Evolutionary conservation across 2,329 filamentous ascomycete genomes (phyloP).

Genomic region (Plectosphaerella sp.): DNA sequence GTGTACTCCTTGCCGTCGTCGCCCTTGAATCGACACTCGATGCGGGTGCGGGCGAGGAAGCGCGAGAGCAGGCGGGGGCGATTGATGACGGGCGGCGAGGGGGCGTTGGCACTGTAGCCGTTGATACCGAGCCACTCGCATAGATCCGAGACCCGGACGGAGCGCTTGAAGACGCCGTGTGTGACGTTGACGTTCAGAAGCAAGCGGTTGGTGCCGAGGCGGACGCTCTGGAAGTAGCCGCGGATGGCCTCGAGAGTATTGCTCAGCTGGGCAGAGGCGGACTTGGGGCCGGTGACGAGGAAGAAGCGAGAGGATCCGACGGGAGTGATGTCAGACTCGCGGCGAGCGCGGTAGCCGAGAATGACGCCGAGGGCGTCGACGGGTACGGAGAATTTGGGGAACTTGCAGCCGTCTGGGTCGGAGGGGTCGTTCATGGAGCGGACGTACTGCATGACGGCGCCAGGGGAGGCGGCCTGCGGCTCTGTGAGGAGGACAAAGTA

Average conservation of each 20-base stretch:
- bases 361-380: constrained; percentile 50
- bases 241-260: constrained; percentile 36
- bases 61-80: constrained; percentile 22
- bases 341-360: constrained; percentile 30
- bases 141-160: constrained; percentile 24
- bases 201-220: constrained; percentile 47
- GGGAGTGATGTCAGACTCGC: constrained; percentile 28
- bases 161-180: constrained; percentile 45
- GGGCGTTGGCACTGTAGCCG: constrained; percentile 5
- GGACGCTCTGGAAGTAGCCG: constrained; percentile 52
- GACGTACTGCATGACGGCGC: constrained; percentile 39
- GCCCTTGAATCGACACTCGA: constrained; percentile 25
- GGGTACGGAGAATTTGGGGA: constrained; percentile 43
- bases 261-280: constrained; percentile 21
- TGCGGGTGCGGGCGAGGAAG: constrained; percentile 32
- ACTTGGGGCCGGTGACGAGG: constrained; percentile 25
- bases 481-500: constrained; percentile 38
- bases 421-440: constrained; percentile 32
- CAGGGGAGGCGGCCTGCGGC: constrained; percentile 31
- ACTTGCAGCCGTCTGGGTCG: constrained; percentile 26
- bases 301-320: constrained; percentile 47
- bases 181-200: constrained; percentile 53
- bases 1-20: constrained; percentile 11
- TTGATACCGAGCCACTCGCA: constrained; percentile 6
- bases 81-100: neutral